phyloP scores from a whole-genome alignment of 257 asterid genomes.

The Solanum medicagineum region DNA sequence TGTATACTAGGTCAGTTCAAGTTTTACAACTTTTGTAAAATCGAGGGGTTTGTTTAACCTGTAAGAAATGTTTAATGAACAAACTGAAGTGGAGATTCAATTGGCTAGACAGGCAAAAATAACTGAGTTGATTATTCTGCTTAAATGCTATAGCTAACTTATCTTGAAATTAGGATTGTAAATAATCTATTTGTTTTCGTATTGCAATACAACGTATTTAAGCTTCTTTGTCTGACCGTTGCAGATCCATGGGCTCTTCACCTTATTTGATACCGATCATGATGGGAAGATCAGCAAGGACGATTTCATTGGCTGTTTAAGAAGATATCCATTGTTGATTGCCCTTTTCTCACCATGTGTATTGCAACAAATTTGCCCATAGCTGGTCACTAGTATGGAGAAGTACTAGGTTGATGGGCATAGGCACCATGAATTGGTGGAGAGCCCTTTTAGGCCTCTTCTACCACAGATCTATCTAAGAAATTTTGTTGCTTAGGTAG shows the following conservation, averaged over 20 bases:
- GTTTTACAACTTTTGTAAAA: not conserved
- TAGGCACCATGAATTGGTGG: not conserved
- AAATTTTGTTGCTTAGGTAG: not conserved
- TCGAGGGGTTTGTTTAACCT: not conserved
- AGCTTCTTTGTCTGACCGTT: not conserved
- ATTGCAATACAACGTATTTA: not conserved
- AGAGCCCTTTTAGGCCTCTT: not conserved
- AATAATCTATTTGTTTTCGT: not conserved
- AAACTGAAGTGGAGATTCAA: not conserved
- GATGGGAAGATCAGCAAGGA: slow-evolving; percentile 63
- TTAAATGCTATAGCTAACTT: not conserved
- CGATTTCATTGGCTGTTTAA: slow-evolving; percentile 48
- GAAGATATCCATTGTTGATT: slow-evolving; percentile 56
- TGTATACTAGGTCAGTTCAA: not conserved
- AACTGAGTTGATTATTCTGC: not conserved
- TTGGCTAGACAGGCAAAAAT: not conserved
- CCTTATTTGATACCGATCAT: slow-evolving; percentile 46
- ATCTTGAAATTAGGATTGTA: not conserved
- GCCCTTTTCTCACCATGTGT: slow-evolving; percentile 54
- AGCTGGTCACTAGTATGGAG: slow-evolving; percentile 8
- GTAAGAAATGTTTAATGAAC: not conserved
- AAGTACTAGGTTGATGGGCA: slow-evolving; percentile 11
- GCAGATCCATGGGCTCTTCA: slow-evolving; percentile 56
- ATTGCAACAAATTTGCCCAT: slow-evolving; percentile 5
- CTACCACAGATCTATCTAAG: not conserved